phyloP scores from a whole-genome alignment of 2,329 filamentous ascomycete genomes.

The Sarocladium strictum region DNA sequence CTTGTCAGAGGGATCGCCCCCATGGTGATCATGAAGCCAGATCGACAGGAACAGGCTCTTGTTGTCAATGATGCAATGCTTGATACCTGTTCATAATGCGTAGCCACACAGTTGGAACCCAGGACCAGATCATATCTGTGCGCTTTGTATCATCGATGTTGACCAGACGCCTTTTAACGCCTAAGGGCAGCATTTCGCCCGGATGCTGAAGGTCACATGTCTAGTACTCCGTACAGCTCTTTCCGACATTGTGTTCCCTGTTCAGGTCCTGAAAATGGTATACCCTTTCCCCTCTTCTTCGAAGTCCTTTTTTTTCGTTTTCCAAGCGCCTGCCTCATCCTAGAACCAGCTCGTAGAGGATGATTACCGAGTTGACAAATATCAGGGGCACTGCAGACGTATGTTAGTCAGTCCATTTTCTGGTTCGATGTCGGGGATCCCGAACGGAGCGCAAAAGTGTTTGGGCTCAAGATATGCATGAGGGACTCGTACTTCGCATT shows the following conservation, averaged over 20 bases:
- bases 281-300: neutral
- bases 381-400: slow-evolving; percentile 69
- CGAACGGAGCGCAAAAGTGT: no score
- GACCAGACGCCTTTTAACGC: neutral
- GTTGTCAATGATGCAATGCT: no score
- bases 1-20: no score
- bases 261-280: neutral
- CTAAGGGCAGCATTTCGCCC: neutral
- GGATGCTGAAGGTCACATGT: neutral
- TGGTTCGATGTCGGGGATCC: no score
- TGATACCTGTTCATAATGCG: no score
- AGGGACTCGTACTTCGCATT: slow-evolving; percentile 65
- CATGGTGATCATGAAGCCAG: no score
- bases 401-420: no score
- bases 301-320: neutral
- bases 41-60: no score
- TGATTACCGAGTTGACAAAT: slow-evolving; percentile 74
- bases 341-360: slow-evolving; percentile 73
- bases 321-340: slow-evolving; percentile 43
- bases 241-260: neutral
- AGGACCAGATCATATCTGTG: no score
- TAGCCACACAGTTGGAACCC: no score
- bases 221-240: neutral
- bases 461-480: neutral
- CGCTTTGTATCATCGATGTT: neutral